A percentile compares a stretch with the other conserved stretches of the same genome.
phyloP scores from a whole-genome alignment of 768 basidiomycete species.

The Lentinula boryana region DNA sequence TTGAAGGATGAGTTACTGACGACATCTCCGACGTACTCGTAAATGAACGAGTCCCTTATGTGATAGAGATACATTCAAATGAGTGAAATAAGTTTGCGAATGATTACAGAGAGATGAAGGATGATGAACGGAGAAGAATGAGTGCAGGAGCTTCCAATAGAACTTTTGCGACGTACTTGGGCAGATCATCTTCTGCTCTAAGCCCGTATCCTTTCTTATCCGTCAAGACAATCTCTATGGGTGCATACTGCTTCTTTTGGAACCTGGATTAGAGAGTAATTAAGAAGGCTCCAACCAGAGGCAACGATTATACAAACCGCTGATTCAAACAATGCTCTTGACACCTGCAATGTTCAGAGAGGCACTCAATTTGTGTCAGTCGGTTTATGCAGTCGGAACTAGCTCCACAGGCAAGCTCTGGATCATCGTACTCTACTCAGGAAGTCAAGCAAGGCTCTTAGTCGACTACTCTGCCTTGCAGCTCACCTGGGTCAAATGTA shows the following conservation, averaged over 20 bases:
- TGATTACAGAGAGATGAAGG: not conserved
- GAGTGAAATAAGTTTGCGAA: not conserved
- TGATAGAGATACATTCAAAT: not conserved
- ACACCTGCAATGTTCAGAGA: constrained; percentile 86
- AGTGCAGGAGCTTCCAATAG: not conserved
- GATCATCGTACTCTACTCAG: constrained; percentile 50
- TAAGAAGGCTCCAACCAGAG: not conserved
- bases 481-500: constrained; percentile 71
- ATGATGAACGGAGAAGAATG: constrained; percentile 8
- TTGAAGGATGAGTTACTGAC: constrained; percentile 82
- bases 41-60: constrained; percentile 83
- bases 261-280: constrained; percentile 48
- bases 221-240: constrained; percentile 86
- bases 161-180: constrained; percentile 41
- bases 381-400: constrained; percentile 95
- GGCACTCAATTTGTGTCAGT: constrained; percentile 94
- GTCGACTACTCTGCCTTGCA: constrained; percentile 4
- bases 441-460: constrained; percentile 13
- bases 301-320: constrained; percentile 47
- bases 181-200: constrained; percentile 63
- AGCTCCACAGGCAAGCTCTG: constrained; percentile 72
- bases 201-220: constrained; percentile 96
- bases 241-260: constrained; percentile 77
- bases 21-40: constrained; percentile 97
- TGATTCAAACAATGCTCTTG: constrained; percentile 84